These are phyloP conservation scores for Pythium diclinum DNA, from an alignment of 352 stramenopile species.

Conservation along the genomic window DNA sequence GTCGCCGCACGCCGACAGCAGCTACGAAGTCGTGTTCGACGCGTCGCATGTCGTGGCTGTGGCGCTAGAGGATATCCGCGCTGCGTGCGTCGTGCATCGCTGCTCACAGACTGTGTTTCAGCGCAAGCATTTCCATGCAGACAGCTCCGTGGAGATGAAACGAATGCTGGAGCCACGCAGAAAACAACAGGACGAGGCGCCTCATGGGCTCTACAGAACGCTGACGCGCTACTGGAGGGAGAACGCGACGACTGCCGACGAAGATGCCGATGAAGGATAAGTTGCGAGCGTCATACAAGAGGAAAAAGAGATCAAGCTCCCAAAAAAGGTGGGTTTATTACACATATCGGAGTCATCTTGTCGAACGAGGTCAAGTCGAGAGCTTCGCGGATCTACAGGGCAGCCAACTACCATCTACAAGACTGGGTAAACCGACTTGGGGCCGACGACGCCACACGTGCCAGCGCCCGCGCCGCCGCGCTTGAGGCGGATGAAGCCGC, in stretches of 20 bases:
- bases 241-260: not conserved
- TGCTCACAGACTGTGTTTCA: conserved; percentile 4
- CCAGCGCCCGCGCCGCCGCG: conserved; percentile 59
- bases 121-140: conserved; percentile 1
- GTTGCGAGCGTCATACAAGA: not conserved
- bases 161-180: conserved; percentile 7
- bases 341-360: not conserved
- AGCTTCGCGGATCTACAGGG: not conserved
- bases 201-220: conserved; percentile 3
- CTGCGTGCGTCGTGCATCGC: conserved; percentile 18
- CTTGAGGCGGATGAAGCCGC: conserved; percentile 93
- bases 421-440: conserved; percentile 58
- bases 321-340: not conserved
- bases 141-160: conserved; percentile 8
- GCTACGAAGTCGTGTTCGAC: conserved; percentile 20
- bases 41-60: conserved; percentile 19
- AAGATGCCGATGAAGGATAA: not conserved
- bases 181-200: not conserved
- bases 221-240: conserved; percentile 11
- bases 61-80: conserved; percentile 16
- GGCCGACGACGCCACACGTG: conserved; percentile 53
- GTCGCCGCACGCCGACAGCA: not conserved
- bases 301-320: not conserved
- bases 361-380: not conserved
- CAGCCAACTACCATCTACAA: conserved; percentile 25